Evolutionary conservation across 176 grass and related monocot genomes (phyloP).

Genomic region (Thinopyrum elongatum): DNA sequence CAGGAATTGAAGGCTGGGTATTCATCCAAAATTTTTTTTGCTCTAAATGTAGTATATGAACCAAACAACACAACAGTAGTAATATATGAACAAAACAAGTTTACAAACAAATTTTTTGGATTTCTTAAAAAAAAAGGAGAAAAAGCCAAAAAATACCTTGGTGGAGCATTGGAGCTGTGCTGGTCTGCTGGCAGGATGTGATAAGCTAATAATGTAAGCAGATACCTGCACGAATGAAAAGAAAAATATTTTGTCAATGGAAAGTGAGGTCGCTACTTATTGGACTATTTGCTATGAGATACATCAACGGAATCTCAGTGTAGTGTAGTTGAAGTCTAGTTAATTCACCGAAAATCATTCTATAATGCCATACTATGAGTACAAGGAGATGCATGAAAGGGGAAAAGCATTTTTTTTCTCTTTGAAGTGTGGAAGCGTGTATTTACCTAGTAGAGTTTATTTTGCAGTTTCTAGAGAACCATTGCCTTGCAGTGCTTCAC

Average conservation of each 20-base stretch:
- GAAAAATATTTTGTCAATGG: background rate
- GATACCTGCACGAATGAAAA: slow-evolving; percentile 5
- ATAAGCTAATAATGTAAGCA: slow-evolving; percentile 2
- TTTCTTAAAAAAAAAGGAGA: too few species aligned
- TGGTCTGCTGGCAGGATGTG: background rate
- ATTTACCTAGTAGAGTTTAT: slow-evolving; percentile 22
- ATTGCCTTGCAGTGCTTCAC: slow-evolving; percentile 40
- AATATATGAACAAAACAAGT: too few species aligned
- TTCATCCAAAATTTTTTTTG: too few species aligned
- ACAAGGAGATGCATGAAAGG: background rate
- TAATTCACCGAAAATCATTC: background rate
- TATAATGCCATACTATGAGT: background rate
- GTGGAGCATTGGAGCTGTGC: too few species aligned
- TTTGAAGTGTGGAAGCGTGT: background rate
- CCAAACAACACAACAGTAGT: too few species aligned
- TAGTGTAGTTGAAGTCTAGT: background rate
- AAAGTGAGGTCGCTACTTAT: background rate
- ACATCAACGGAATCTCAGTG: background rate
- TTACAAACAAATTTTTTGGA: too few species aligned
- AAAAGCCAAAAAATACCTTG: too few species aligned
- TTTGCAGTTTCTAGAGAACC: slow-evolving; percentile 32
- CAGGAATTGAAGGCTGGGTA: too few species aligned
- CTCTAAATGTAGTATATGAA: too few species aligned
- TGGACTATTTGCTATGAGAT: background rate
- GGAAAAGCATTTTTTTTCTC: background rate